phyloP scores from a whole-genome alignment of 2,329 filamentous ascomycete genomes.

The Ophiostoma himal-ulmi region DNA sequence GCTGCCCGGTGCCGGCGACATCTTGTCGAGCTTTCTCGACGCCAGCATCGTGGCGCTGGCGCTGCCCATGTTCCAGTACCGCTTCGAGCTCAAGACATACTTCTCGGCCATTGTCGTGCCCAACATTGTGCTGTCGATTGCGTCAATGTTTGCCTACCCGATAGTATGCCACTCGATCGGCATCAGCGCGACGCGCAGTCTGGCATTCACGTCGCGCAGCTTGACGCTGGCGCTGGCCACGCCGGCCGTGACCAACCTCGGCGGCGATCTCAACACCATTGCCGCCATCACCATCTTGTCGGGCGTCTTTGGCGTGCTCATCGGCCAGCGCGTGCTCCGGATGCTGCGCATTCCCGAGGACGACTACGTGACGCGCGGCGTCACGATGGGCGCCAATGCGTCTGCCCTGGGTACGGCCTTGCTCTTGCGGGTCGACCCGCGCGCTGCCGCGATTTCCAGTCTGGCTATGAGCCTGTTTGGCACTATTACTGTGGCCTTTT shows the following conservation, averaged over 20 bases:
- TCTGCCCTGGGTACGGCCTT: slow-evolving; percentile 55
- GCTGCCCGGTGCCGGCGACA: slow-evolving; percentile 50
- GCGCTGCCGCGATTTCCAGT: slow-evolving; percentile 54
- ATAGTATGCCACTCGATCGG: slow-evolving; percentile 47
- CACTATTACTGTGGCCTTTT: slow-evolving; percentile 53
- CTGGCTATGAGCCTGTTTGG: slow-evolving; percentile 57
- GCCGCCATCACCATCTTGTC: slow-evolving; percentile 55
- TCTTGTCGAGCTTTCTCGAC: slow-evolving; percentile 51
- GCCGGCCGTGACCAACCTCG: slow-evolving; percentile 51
- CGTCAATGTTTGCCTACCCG: slow-evolving; percentile 54
- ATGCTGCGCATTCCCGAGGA: slow-evolving; percentile 52
- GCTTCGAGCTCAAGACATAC: slow-evolving; percentile 48
- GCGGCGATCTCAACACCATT: slow-evolving; percentile 50
- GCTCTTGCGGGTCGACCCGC: slow-evolving; percentile 50
- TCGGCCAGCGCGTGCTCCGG: slow-evolving; percentile 46
- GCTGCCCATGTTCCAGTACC: slow-evolving; percentile 56
- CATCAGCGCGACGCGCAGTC: slow-evolving; percentile 46
- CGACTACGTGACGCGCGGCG: slow-evolving; percentile 58
- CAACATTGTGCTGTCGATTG: slow-evolving; percentile 46
- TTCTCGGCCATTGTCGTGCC: slow-evolving; percentile 50
- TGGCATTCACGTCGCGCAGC: slow-evolving; percentile 52
- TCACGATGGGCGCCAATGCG: slow-evolving; percentile 56
- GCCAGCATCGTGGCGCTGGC: slow-evolving; percentile 54
- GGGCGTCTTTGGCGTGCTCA: slow-evolving; percentile 52
- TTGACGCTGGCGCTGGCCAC: slow-evolving; percentile 56